A percentile compares a stretch with the other conserved stretches of the same genome.
These are phyloP conservation scores for Leishmania braziliensis DNA, from an alignment of 208 protist genomes.

Conservation along the genomic window DNA sequence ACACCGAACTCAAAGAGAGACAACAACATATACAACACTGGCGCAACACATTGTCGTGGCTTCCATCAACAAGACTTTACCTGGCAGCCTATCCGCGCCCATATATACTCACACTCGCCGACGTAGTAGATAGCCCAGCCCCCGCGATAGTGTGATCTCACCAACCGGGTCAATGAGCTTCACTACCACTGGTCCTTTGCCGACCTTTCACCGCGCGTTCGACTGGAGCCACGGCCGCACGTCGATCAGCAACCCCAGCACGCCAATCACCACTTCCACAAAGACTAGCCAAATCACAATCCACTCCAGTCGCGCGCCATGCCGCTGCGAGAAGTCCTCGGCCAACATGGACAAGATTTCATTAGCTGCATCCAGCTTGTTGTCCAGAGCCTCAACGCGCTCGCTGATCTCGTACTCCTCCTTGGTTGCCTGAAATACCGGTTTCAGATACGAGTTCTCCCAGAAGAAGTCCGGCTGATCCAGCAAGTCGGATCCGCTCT, in stretches of 20 bases:
- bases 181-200: not conserved
- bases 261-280: constrained; percentile 81
- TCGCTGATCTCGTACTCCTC: constrained; percentile 71
- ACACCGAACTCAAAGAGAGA: no score
- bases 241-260: constrained; percentile 67
- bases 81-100: not conserved
- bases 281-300: constrained; percentile 88
- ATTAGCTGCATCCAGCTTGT: constrained; percentile 77
- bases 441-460: constrained; percentile 82
- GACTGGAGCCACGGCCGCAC: constrained; percentile 54
- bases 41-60: not conserved
- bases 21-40: not conserved
- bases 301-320: constrained; percentile 78
- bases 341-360: constrained; percentile 81
- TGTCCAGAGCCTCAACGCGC: constrained; percentile 72
- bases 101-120: not conserved
- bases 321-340: constrained; percentile 78
- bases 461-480: constrained; percentile 86
- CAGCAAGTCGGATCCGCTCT: constrained; percentile 78
- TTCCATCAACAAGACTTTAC: not conserved
- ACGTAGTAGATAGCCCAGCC: not conserved
- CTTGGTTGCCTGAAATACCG: constrained; percentile 77
- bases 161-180: not conserved
- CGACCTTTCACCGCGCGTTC: not conserved
- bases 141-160: not conserved